Base-by-base conservation (phyloP, 2,329 filamentous ascomycete genomes). In the Talaromyces sp. region DNA sequence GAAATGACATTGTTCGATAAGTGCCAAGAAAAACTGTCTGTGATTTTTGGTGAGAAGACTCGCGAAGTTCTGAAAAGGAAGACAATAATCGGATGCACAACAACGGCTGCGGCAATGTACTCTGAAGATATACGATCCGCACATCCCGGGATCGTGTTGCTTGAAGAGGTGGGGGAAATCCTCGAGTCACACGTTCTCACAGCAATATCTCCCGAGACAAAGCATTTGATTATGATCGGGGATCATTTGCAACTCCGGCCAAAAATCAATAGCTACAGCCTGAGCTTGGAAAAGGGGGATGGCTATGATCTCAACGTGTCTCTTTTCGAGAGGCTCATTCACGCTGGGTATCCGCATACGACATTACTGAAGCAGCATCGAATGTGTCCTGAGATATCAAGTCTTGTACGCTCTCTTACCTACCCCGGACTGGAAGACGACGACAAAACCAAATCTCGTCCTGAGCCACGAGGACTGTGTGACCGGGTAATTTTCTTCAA, bases 101-200 rank as follows among this genome's bases (percentile, higher is more conserved):
- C 89, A 0, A 92, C 87, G 0, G 87, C 79, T 0, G 88, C 88
- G 0, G 87, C 89, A 0, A 91, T 81, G 73, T 83, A 89, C 57
- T 74, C 79, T 0, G 73, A 81, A 0, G 76, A 83, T 1, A 79
- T 92, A 8, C 79, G 79, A 4, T 76, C 79, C 0, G 83, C 82
- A 0, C 71, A 75, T 0, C 86, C 87, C 0, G 85, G 86, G 1
- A 77, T 90, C 2, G 72, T 91, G 1, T 69, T 92, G 0, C 83
- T 90, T 0, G 89, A 92, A 70, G 89, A 92, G 71, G 89, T 88
- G 0, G 89, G 88, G 1, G 89, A 92, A 65, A 89, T 92, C 3
- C 76, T 91, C 0, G 89, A 92, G 70, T 80, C 81, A 1, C 89
- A 91, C 65, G 78, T 89, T 1, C 72, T 91, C 0, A 83, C 88